Evolutionary conservation across 2,329 filamentous ascomycete species (phyloP).

Genomic region (Talaromyces marneffei): DNA sequence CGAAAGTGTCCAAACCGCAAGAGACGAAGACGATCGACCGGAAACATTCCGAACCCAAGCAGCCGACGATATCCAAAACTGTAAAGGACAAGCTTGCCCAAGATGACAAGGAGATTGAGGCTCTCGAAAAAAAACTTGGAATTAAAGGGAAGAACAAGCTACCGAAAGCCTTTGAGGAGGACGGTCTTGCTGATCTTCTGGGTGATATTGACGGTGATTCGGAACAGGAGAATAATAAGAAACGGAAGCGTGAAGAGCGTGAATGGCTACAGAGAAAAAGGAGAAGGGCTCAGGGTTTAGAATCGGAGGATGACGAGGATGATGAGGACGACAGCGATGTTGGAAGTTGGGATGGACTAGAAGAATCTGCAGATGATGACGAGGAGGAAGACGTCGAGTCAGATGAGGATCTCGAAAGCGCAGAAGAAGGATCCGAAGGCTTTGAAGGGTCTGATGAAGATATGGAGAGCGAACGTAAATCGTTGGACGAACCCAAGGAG

Average conservation of each 20-base stretch:
- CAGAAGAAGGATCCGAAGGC: constrained; percentile 34
- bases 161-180: constrained; percentile 68
- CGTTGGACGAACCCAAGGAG: constrained; percentile 22
- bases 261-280: constrained; percentile 57
- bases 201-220: constrained; percentile 57
- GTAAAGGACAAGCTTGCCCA: constrained; percentile 63
- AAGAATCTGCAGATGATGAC: constrained; percentile 22
- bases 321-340: constrained; percentile 20
- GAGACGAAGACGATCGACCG: neutral
- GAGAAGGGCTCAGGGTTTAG: constrained; percentile 43
- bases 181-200: constrained; percentile 74
- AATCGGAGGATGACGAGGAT: constrained; percentile 16
- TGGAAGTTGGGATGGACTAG: constrained; percentile 26
- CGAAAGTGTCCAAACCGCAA: neutral
- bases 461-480: constrained; percentile 27
- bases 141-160: constrained; percentile 70
- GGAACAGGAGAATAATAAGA: constrained; percentile 43
- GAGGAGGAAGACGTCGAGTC: constrained; percentile 25
- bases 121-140: constrained; percentile 80
- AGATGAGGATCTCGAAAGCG: constrained; percentile 27
- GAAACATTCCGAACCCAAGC: constrained; percentile 17
- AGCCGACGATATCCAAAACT: constrained; percentile 29
- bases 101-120: constrained; percentile 84
- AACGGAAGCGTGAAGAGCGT: constrained; percentile 58
- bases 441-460: constrained; percentile 30